Evolutionary conservation across 768 basidiomycete species (phyloP).

Genomic region (Mycena kentingensis): DNA sequence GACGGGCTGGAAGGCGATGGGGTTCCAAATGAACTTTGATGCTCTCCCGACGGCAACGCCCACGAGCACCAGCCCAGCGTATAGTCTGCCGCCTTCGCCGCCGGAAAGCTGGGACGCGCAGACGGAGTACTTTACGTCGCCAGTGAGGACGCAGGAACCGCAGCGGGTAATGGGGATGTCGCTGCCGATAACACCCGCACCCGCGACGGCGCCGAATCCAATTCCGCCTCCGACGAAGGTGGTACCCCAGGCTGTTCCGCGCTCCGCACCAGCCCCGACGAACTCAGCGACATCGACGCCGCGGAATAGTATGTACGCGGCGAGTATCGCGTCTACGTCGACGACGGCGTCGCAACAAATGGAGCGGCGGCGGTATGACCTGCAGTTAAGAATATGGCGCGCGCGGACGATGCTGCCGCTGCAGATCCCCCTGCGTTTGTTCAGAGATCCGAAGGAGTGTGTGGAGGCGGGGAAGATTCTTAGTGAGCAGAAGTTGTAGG

Average conservation of each 20-base stretch:
- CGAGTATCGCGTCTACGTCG: neutral
- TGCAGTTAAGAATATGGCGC: constrained; percentile 66
- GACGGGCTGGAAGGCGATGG: constrained; percentile 47
- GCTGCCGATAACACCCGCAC: neutral
- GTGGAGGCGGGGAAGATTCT: constrained; percentile 56
- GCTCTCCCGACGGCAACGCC: constrained; percentile 4
- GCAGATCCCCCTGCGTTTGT: constrained; percentile 62
- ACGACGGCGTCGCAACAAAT: constrained; percentile 41
- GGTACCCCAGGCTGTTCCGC: no score
- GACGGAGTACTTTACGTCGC: constrained; percentile 25
- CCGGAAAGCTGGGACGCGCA: constrained; percentile 2
- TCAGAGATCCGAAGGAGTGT: constrained; percentile 70
- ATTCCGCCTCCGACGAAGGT: constrained; percentile 3
- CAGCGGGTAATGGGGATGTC: constrained; percentile 20
- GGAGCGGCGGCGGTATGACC: constrained; percentile 56
- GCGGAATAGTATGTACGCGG: neutral
- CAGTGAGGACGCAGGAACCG: constrained; percentile 25
- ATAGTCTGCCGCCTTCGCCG: constrained; percentile 3
- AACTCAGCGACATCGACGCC: neutral
- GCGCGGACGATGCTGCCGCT: constrained; percentile 62
- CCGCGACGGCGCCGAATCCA: neutral
- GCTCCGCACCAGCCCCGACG: neutral
- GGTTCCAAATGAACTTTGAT: neutral
- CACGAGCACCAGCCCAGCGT: constrained; percentile 5
- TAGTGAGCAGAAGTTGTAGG: constrained; percentile 25